Percentiles rank a stretch among this genome's conserved stretches.
These are phyloP conservation scores for Ogataea saltuana DNA, from an alignment of 805 yeast species.

Conservation along the genomic window DNA sequence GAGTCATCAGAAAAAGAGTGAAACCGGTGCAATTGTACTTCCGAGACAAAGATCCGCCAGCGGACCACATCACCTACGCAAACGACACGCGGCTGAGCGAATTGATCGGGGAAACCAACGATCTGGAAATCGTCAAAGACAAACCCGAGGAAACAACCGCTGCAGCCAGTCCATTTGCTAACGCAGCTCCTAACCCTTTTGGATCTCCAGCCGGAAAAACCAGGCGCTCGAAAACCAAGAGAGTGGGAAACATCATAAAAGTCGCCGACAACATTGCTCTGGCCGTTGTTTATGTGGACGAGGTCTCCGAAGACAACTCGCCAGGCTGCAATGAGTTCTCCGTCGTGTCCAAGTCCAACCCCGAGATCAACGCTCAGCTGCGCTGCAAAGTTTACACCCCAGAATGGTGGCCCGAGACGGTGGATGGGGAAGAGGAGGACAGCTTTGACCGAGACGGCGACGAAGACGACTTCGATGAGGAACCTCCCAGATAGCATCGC, in stretches of 20 bases:
- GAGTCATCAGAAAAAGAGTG: constrained; percentile 78
- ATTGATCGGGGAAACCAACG: constrained; percentile 7
- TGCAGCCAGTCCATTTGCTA: constrained; percentile 16
- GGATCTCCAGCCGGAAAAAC: constrained; percentile 21
- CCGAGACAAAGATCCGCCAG: constrained; percentile 11
- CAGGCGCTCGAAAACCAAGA: constrained; percentile 38
- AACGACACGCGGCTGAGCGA: constrained; percentile 1
- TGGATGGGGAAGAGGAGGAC: constrained; percentile 21
- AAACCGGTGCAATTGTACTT: constrained; percentile 59
- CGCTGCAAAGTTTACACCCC: constrained; percentile 59
- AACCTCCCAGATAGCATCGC: too few species aligned
- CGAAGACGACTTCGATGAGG: constrained; percentile 11
- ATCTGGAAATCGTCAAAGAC: constrained; percentile 22
- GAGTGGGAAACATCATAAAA: constrained; percentile 63
- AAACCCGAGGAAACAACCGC: neutral
- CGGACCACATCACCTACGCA: constrained; percentile 3
- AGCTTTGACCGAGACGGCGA: constrained; percentile 7
- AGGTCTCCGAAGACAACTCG: constrained; percentile 28
- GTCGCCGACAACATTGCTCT: constrained; percentile 63
- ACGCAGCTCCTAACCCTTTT: constrained; percentile 18
- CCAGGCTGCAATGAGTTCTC: constrained; percentile 27
- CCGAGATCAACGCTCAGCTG: constrained; percentile 30
- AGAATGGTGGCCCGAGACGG: constrained; percentile 71
- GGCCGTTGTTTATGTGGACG: constrained; percentile 51
- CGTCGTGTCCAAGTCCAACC: constrained; percentile 19